Base-by-base conservation (phyloP, 2,329 filamentous ascomycete genomes). In the Trichoderma cornu-damae region DNA sequence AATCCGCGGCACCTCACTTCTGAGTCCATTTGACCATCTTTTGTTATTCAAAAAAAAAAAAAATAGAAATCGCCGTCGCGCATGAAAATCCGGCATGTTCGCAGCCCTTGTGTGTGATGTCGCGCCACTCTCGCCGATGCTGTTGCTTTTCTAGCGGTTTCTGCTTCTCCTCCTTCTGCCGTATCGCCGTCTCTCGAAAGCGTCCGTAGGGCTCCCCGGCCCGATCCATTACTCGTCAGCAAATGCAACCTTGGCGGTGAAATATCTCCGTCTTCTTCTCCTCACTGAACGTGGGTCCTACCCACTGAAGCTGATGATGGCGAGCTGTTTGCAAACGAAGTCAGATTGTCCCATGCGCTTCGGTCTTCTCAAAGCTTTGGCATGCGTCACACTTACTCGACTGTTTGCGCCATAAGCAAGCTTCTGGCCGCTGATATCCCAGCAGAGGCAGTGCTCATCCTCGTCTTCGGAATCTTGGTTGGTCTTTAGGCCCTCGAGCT, bases 321-420 rank as follows among this genome's bases (percentile, higher is more conserved):
- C 78, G 62, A 80, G 74, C 77, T 77, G 55, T 24, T n/a, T 34
- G 18, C 16, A 48, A 35, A 48, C 46, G 4, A 6, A 16, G 34
- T 60, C 37, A 49, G 55, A 22, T 14, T 4, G 26, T 16, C 6
- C 18, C 30, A 6, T 12, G 4, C 20, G 16, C 24, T 11, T 18
- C 6, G n/a, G 42, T 22, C 22, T 14, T 28, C n/a, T 35, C 4
- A n/a, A n/a, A n/a, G n/a, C 9, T 56, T 20, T 16, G 32, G n/a
- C n/a, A 44, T 6, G 16, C 12, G 20, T 38, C 9, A 34, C 24
- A 78, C 82, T 69, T 76, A 86, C 83, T 66, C 79, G 73, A 63
- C 79, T 85, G 63, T 84, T 85, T 5, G 81, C 79, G 14, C 83
- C 84, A 66, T 85, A 86, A 0, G 83, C 83, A 58, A 87, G 72